Evolutionary conservation across 2,329 filamentous ascomycete genomes (phyloP), one percentile per base, ranked within the genome.

Genomic region (Ascochyta clinopodiicola): DNA sequence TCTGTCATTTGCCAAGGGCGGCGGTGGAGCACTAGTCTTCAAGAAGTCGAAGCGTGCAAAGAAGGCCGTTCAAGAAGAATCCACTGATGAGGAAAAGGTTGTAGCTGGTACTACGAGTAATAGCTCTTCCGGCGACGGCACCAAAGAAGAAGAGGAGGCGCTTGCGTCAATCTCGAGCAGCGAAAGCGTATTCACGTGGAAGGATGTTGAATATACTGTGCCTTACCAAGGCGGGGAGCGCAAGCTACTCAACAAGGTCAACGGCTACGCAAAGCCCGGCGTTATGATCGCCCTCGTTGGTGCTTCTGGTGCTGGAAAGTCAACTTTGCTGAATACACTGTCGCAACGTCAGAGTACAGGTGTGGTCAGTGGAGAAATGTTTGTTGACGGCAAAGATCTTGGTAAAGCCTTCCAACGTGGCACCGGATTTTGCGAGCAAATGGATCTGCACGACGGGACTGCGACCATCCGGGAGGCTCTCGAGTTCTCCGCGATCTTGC

Each of bases 201-300:
- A 73, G 22, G 64, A 74, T 49, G 68, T 74, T n/a, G 68, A 88
- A 43, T 94, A 92, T 69, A 89, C 85, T 0, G 88, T 94, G 0
- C 88, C 88, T 0, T 88, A 88, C 57, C 80, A 86, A 37, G 83
- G 84, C 6, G 86, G 86, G 40, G 81, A 85, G 46, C 81, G 84
- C 34, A 83, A 86, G 69, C 79, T 91, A 1, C 78, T 91, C 43
- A 88, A 90, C 66, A 81, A 86, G 5, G 85, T 95, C 56, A 88
- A 82, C 53, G 91, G 91, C 1, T 94, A 90, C 63, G 90, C 87
- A 1, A 92, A 92, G 67, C 91, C 91, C 1, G 91, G 91, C 17
- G 77, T 89, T 17, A 87, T 96, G 84, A 86, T 91, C 38, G 91
- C 91, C 0, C 79, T 96, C 1, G 91, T 95, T 81, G 92, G 92